Base-by-base conservation (phyloP, 768 basidiomycete species). In the Infundibulicybe gibba region DNA sequence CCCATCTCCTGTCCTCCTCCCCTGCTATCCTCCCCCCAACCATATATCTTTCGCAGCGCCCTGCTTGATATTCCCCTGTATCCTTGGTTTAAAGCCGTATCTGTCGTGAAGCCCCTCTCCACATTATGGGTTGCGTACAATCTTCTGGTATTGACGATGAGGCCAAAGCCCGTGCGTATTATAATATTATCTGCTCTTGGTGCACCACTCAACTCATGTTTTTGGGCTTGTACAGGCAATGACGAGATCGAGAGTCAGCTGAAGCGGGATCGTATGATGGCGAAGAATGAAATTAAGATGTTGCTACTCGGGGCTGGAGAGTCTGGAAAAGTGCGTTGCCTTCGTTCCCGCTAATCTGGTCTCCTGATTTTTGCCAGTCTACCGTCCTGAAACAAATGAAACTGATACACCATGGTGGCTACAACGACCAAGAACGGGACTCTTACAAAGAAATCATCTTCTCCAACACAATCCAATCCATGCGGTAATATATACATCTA, bases 281-380 rank as follows among this genome's bases (percentile, higher is more conserved):
- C 86, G 37, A 91, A 90, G 76, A 94, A 93, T 58, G 92, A 94
- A 66, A 92, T 94, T 61, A 94, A 97, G 74, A 95, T 97, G 94
- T 64, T 97, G 51, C 65, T 98, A 49, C 76, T 98, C 20, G 95
- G 95, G 48, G 94, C 95, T 49, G 94, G 95, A 69, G 94, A 97
- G 77, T 94, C 91, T 45, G 94, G 94, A 58, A 97, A 97, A 80
- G 87, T 87, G 40, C 12, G 73, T 67, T 9, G 5, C 14, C 20
- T 14, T 6, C 15, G 14, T 25, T 21, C 19, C n/a, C n/a, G n/a
- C n/a, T 19, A 32, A 30, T 35, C 40, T 40, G 46, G 46, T 44
- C 43, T 31, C 10, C n/a, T n/a, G n/a, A 32, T 16, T 16, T 13
- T 11, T 16, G 8, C 6, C 34, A 64, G 63, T 64, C 63, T 20